These are phyloP conservation scores for Sisymbrium altissimum DNA, from an alignment of 345 rosid genomes.

Conservation along the genomic window DNA sequence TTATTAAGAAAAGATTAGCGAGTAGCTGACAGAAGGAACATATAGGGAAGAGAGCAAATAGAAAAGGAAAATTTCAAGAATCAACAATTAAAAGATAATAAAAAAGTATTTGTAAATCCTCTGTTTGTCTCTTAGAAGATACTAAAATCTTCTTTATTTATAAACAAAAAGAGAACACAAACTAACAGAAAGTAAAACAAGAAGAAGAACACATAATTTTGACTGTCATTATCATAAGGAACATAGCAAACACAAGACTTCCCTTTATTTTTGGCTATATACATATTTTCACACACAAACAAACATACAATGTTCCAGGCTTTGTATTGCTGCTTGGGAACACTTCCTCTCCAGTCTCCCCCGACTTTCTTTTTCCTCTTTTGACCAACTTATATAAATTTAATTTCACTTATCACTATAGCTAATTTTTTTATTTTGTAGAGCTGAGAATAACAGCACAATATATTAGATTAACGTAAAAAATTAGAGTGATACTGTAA, in stretches of 20 bases:
- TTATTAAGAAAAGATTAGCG: slow-evolving; percentile 5
- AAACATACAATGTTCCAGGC: slow-evolving; percentile 25
- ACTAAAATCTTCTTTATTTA: not conserved
- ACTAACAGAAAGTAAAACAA: slow-evolving; percentile 19
- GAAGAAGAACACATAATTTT: slow-evolving; percentile 25
- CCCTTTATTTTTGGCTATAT: slow-evolving; percentile 25
- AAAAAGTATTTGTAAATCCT: not conserved
- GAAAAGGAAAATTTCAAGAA: slow-evolving; percentile 18
- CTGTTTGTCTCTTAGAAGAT: slow-evolving; percentile 17
- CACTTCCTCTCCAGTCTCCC: slow-evolving; percentile 21
- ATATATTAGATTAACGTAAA: not conserved
- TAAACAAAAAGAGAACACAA: slow-evolving; percentile 2
- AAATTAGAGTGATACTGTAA: not conserved
- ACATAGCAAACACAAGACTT: slow-evolving; percentile 28
- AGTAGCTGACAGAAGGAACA: slow-evolving; percentile 35
- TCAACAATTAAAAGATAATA: not conserved
- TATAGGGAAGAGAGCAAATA: slow-evolving; percentile 29
- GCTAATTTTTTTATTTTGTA: not conserved
- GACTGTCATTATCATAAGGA: slow-evolving; percentile 37
- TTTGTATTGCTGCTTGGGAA: slow-evolving; percentile 34
- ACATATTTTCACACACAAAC: slow-evolving; percentile 15
- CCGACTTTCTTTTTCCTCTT: not conserved
- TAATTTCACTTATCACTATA: not conserved
- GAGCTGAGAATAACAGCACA: not conserved
- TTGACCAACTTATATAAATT: slow-evolving; percentile 25